These are phyloP conservation scores for Symbiotaphrina buchneri DNA, from an alignment of 495 filamentous ascomycete species.

Conservation along the genomic window DNA sequence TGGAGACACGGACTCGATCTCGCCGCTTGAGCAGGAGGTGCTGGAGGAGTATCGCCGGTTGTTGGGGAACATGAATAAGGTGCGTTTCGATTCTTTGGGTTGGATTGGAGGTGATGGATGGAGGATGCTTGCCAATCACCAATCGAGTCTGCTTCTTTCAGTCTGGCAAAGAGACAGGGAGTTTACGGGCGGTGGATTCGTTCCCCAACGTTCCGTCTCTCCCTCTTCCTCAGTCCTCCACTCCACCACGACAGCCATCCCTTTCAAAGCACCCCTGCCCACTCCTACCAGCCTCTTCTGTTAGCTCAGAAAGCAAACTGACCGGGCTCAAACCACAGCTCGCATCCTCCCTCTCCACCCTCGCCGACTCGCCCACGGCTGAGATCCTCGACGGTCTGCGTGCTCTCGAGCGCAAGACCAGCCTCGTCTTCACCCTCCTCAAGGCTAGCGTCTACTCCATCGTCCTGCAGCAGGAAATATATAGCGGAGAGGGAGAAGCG, in stretches of 20 bases:
- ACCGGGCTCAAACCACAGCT: constrained; percentile 1
- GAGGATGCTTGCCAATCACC: no score
- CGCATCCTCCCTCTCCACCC: constrained; percentile 1
- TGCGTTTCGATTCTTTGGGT: constrained; percentile 12
- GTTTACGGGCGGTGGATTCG: no score
- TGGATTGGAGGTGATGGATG: not conserved
- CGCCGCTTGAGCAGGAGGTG: constrained; percentile 79
- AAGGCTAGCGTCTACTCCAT: constrained; percentile 98
- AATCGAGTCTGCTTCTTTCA: no score
- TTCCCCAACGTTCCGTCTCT: no score
- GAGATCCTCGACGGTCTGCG: constrained; percentile 67
- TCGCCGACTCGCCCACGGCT: constrained; percentile 25
- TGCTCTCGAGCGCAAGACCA: constrained; percentile 79
- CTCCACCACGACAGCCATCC: no score
- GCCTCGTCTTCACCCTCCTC: constrained; percentile 77
- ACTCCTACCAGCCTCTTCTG: not conserved
- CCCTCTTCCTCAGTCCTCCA: no score
- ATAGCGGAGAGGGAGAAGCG: constrained; percentile 23
- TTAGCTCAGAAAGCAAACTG: not conserved
- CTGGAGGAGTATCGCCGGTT: constrained; percentile 80
- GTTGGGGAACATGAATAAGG: constrained; percentile 79
- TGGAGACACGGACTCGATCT: no score
- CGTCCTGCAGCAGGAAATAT: constrained; percentile 90
- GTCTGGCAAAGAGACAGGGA: no score
- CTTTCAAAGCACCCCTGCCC: no score